Evolutionary conservation across 768 basidiomycete species (phyloP).

Genomic region (Boletus edulis): DNA sequence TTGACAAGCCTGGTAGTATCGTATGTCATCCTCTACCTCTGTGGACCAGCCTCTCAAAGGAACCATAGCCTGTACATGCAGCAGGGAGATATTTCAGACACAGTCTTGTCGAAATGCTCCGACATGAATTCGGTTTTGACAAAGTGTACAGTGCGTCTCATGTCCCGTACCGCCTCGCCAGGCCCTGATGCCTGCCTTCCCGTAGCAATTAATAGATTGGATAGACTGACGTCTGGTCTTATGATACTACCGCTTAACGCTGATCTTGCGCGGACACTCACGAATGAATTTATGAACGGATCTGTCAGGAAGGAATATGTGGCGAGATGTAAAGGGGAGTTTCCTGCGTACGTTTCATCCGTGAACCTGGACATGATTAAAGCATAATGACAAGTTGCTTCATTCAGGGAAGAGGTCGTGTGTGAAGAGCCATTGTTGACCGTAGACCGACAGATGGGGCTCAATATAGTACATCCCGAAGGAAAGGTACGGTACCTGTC

Average conservation of each 20-base stretch:
- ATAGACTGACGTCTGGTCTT: slow-evolving; percentile 90
- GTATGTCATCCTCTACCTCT: slow-evolving; percentile 51
- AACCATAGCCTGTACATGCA: slow-evolving; percentile 79
- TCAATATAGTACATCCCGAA: slow-evolving; percentile 93
- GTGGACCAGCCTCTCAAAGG: not conserved
- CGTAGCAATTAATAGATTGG: slow-evolving; percentile 89
- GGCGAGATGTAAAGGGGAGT: slow-evolving; percentile 81
- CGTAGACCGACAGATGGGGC: slow-evolving; percentile 93
- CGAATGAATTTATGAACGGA: slow-evolving; percentile 79
- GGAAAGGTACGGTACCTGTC: slow-evolving; percentile 64
- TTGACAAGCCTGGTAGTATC: slow-evolving; percentile 96
- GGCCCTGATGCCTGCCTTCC: not conserved
- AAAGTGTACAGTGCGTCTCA: slow-evolving; percentile 75
- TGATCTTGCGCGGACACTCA: slow-evolving; percentile 64
- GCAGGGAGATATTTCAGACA: slow-evolving; percentile 89
- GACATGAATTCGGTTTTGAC: slow-evolving; percentile 76
- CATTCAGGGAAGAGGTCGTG: slow-evolving; percentile 65
- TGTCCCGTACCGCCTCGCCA: not conserved
- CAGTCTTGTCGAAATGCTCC: slow-evolving; percentile 83
- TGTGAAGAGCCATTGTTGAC: slow-evolving; percentile 89
- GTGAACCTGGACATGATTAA: not conserved
- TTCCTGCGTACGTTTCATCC: slow-evolving; percentile 67
- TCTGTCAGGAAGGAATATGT: slow-evolving; percentile 91
- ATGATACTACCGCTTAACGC: slow-evolving; percentile 88
- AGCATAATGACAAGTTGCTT: not conserved